These are phyloP conservation scores for Myxozyma vanderwaltii DNA, from an alignment of 805 yeast species.

Conservation along the genomic window DNA sequence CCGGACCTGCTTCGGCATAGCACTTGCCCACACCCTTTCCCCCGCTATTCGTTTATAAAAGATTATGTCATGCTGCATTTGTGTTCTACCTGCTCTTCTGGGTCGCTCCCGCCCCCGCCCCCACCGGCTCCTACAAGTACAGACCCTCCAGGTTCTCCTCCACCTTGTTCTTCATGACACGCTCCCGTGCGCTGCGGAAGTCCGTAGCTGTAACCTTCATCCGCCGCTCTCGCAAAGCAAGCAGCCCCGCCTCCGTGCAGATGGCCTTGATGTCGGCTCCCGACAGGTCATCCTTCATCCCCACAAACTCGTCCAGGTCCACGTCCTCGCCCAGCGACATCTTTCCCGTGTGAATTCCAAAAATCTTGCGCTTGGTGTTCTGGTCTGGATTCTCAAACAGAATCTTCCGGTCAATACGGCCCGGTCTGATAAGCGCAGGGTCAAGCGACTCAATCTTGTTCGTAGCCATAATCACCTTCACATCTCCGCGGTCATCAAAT, in stretches of 20 bases:
- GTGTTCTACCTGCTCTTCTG: no score
- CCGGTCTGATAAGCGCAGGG: conserved; percentile 96
- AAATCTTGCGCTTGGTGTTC: conserved; percentile 87
- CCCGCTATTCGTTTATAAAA: no score
- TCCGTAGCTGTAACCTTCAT: conserved; percentile 97
- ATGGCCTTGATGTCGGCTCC: conserved; percentile 98
- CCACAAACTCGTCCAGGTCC: conserved; percentile 83
- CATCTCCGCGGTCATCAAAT: conserved; percentile 95
- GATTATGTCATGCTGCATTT: no score
- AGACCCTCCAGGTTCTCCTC: conserved; percentile 95
- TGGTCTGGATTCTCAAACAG: conserved; percentile 95
- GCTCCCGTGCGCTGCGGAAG: conserved; percentile 89
- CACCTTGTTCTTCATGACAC: conserved; percentile 93
- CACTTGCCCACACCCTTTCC: no score
- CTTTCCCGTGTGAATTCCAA: conserved; percentile 87
- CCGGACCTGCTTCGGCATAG: not conserved
- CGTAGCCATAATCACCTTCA: conserved; percentile 97
- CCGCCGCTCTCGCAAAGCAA: conserved; percentile 93
- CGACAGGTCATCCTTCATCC: conserved; percentile 87
- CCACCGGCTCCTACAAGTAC: conserved; percentile 55
- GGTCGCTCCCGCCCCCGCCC: not conserved
- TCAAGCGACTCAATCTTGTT: conserved; percentile 91
- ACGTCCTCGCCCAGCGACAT: conserved; percentile 90
- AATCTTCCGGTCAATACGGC: conserved; percentile 94
- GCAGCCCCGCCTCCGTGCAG: conserved; percentile 94